Evolutionary conservation across 2,329 filamentous ascomycete genomes (phyloP).

Genomic region (Monosporascus sp.): DNA sequence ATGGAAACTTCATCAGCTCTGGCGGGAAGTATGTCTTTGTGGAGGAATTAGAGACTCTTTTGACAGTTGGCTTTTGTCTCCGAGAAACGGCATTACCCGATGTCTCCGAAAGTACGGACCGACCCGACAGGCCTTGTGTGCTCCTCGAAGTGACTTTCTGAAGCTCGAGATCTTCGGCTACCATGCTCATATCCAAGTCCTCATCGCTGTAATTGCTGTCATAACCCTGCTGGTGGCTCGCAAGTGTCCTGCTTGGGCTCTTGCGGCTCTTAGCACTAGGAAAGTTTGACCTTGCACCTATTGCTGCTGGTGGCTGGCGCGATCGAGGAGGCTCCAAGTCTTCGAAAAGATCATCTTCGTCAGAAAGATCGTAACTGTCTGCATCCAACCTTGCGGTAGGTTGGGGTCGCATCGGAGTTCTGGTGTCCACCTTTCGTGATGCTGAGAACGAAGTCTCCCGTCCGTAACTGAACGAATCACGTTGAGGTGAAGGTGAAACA

Average conservation of each 20-base stretch:
- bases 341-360: conserved; percentile 27
- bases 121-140: conserved; percentile 15
- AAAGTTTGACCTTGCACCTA: conserved; percentile 5
- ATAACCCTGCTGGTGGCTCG: conserved; percentile 13
- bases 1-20: conserved; percentile 60
- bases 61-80: conserved; percentile 27
- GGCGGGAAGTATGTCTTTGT: conserved; percentile 35
- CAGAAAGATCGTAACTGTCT: conserved; percentile 27
- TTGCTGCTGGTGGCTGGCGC: conserved; percentile 5
- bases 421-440: conserved; percentile 10
- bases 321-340: conserved; percentile 10
- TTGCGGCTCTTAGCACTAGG: conserved; percentile 11
- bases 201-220: conserved; percentile 45
- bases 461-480: conserved; percentile 3
- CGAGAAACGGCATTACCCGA: conserved; percentile 39
- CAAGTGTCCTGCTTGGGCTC: conserved; percentile 15
- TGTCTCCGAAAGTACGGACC: conserved; percentile 39
- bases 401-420: conserved; percentile 8
- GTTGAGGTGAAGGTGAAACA: conserved; percentile 5
- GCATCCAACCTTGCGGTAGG: conserved; percentile 7
- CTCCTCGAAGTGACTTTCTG: conserved; percentile 29
- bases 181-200: conserved; percentile 43
- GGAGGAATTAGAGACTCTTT: conserved; percentile 25
- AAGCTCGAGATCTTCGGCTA: conserved; percentile 45
- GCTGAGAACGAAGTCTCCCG: conserved; percentile 9